phyloP scores from a whole-genome alignment of 1,284 basidiomycete species.

The Wallemia ichthyophaga region DNA sequence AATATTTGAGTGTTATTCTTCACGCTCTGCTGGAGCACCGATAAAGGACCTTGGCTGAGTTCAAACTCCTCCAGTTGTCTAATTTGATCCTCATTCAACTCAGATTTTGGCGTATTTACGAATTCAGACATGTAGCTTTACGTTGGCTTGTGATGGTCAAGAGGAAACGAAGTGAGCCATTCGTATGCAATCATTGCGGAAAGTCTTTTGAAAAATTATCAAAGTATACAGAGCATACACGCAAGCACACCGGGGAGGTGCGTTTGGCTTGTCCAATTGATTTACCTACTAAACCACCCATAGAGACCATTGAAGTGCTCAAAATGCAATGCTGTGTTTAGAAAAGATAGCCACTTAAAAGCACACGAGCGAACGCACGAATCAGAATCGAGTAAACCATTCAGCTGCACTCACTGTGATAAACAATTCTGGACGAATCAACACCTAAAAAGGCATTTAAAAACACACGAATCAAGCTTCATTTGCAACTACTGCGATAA shows the following conservation, averaged over 20 bases:
- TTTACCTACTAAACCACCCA: background rate
- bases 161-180: background rate
- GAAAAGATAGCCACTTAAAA: background rate
- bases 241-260: background rate
- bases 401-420: background rate
- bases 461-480: background rate
- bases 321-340: background rate
- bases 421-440: background rate
- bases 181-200: background rate
- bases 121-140: slow-evolving; percentile 39
- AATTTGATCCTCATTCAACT: slow-evolving; percentile 86
- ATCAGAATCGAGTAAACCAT: background rate
- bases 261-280: background rate
- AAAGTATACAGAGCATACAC: background rate
- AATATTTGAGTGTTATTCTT: slow-evolving; percentile 93
- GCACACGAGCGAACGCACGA: background rate
- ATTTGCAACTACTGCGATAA: background rate
- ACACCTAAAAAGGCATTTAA: background rate
- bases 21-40: slow-evolving; percentile 92
- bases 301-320: background rate
- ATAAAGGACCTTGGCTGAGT: slow-evolving; percentile 83
- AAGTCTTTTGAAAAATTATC: background rate
- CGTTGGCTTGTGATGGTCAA: background rate
- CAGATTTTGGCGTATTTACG: slow-evolving; percentile 82
- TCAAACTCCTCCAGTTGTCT: slow-evolving; percentile 87